phyloP scores from a whole-genome alignment of 1,139 yeast genomes.

The Pichiaceae sp. region DNA sequence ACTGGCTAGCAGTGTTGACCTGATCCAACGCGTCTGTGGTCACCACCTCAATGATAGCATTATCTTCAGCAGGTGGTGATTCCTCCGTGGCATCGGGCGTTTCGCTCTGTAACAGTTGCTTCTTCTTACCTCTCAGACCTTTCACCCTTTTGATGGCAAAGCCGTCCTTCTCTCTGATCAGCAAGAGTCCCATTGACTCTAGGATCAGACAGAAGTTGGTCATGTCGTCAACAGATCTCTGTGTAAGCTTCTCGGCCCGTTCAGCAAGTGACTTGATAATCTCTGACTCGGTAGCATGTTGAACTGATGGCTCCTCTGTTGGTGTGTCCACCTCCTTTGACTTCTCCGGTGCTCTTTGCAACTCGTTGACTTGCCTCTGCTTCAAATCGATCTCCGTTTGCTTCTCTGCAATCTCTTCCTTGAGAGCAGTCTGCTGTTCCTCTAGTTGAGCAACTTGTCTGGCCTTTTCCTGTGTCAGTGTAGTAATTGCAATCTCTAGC shows the following conservation, averaged over 20 bases:
- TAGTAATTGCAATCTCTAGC: constrained; percentile 6
- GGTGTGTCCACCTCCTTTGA: constrained; percentile 40
- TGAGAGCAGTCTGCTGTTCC: constrained; percentile 27
- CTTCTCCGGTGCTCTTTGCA: constrained; percentile 39
- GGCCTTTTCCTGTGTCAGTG: constrained; percentile 6
- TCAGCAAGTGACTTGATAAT: constrained; percentile 7
- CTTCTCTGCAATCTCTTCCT: constrained; percentile 57
- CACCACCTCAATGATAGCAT: constrained; percentile 20
- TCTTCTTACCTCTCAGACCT: constrained; percentile 46
- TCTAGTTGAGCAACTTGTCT: constrained; percentile 7
- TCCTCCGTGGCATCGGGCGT: constrained; percentile 4
- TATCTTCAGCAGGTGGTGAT: constrained; percentile 14
- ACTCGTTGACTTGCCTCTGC: constrained; percentile 40
- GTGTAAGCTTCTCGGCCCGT: constrained; percentile 29
- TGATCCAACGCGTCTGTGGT: constrained; percentile 24
- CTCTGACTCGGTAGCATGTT: neutral
- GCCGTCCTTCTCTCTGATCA: constrained; percentile 34
- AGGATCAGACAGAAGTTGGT: constrained; percentile 50
- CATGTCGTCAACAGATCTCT: constrained; percentile 27
- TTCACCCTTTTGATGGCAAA: constrained; percentile 57
- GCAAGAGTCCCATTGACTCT: constrained; percentile 71
- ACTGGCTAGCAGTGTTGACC: constrained; percentile 17
- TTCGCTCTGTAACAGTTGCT: constrained; percentile 24
- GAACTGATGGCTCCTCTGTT: constrained; percentile 22
- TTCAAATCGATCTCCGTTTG: constrained; percentile 54